These are phyloP conservation scores for Neoscytalidium dimidiatum DNA, from an alignment of 2,329 filamentous ascomycete species.

Conservation along the genomic window DNA sequence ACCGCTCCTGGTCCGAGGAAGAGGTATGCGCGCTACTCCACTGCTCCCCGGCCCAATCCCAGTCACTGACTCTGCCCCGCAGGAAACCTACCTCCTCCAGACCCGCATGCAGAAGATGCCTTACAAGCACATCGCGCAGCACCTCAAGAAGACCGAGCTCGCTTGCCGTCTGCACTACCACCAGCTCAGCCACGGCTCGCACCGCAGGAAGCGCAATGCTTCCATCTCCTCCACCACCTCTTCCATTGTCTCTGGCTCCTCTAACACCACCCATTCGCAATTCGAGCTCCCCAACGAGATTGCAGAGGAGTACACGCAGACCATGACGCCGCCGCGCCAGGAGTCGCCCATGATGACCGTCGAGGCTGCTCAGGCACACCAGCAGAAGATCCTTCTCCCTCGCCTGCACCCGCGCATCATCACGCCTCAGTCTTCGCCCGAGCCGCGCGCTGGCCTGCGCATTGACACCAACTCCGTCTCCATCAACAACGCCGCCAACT, in stretches of 20 bases:
- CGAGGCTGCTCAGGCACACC: constrained; percentile 31
- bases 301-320: constrained; percentile 30
- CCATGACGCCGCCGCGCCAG: constrained; percentile 39
- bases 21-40: constrained; percentile 61
- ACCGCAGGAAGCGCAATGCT: constrained; percentile 73
- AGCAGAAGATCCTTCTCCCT: constrained; percentile 58
- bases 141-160: constrained; percentile 84
- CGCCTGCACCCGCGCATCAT: constrained; percentile 56
- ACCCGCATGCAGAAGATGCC: constrained; percentile 86
- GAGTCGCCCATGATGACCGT: constrained; percentile 38
- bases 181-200: constrained; percentile 79
- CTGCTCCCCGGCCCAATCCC: no score
- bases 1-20: constrained; percentile 82
- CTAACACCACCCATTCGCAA: constrained; percentile 30
- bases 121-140: constrained; percentile 84
- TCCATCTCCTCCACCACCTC: constrained; percentile 63
- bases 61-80: constrained; percentile 27
- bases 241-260: constrained; percentile 32
- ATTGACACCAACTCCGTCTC: constrained; percentile 42
- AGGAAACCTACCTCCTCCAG: constrained; percentile 84
- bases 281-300: constrained; percentile 22
- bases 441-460: constrained; percentile 42
- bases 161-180: constrained; percentile 87
- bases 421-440: constrained; percentile 39
- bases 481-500: background rate